phyloP scores from a whole-genome alignment of 169 alveolate species.

The Plasmodium inui region DNA sequence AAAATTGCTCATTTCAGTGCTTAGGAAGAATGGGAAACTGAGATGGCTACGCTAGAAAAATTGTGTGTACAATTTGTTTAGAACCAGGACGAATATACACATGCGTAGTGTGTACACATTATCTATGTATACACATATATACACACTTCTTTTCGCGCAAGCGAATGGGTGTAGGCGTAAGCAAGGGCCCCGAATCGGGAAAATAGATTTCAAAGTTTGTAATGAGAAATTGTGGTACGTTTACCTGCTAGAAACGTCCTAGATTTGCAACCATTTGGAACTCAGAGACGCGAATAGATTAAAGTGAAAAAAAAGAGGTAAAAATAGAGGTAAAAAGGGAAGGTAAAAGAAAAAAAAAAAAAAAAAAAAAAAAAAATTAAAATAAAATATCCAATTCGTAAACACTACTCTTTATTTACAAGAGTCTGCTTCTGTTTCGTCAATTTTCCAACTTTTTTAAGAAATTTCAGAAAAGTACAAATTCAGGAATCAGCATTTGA shows the following conservation, averaged over 20 bases:
- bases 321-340: neutral
- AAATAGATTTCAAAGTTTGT: neutral
- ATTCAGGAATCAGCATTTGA: neutral
- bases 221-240: neutral
- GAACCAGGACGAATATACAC: neutral
- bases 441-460: neutral
- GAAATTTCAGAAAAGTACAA: neutral
- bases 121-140: neutral
- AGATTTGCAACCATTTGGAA: slow-evolving; percentile 6
- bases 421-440: neutral
- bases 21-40: neutral
- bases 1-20: neutral
- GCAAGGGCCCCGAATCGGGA: neutral
- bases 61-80: neutral
- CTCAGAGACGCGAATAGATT: neutral
- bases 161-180: neutral
- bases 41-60: neutral
- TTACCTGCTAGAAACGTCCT: neutral
- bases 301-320: neutral
- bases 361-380: too few relatives aligned
- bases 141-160: neutral
- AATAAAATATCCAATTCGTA: too few relatives aligned
- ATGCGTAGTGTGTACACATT: too few relatives aligned
- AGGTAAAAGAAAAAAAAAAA: neutral
- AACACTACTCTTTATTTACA: neutral